Conservation (phyloP, 345 rosid genomes). For the Rhizophora mangle region DNA sequence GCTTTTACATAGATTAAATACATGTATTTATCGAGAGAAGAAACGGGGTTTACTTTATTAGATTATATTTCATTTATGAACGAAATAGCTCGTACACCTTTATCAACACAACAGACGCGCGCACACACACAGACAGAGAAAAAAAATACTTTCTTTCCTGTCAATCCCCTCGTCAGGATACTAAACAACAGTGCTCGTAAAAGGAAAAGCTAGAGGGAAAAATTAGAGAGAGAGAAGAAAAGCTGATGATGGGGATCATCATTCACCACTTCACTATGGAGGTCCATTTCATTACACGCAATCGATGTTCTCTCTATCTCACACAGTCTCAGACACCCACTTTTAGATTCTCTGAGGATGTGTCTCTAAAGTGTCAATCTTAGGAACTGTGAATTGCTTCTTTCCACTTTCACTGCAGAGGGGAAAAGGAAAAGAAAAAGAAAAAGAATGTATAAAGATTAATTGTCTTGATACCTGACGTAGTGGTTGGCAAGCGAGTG, state of each 20-base stretch:
- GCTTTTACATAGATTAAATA: too few relatives aligned
- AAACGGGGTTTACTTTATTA: background rate
- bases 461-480: constrained; percentile 45
- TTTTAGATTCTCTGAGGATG: constrained; percentile 19
- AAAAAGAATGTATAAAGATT: background rate
- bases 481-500: constrained; percentile 42
- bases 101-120: constrained; percentile 13
- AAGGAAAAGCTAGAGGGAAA: constrained; percentile 3
- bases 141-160: constrained; percentile 51
- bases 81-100: constrained; percentile 17
- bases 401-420: background rate
- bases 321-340: background rate
- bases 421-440: background rate
- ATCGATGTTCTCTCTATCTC: constrained; percentile 8
- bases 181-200: constrained; percentile 42
- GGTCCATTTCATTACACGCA: constrained; percentile 44
- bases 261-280: constrained; percentile 26
- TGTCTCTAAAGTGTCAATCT: constrained; percentile 18
- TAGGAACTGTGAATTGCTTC: constrained; percentile 10
- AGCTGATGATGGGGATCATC: constrained; percentile 11
- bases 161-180: constrained; percentile 37
- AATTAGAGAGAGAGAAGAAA: constrained; percentile 14
- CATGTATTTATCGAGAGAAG: background rate
- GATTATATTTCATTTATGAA: constrained; percentile 14
- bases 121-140: background rate